These are phyloP conservation scores for Apiospora pterosperma DNA, from an alignment of 2,329 filamentous ascomycete species.

Conservation along the genomic window DNA sequence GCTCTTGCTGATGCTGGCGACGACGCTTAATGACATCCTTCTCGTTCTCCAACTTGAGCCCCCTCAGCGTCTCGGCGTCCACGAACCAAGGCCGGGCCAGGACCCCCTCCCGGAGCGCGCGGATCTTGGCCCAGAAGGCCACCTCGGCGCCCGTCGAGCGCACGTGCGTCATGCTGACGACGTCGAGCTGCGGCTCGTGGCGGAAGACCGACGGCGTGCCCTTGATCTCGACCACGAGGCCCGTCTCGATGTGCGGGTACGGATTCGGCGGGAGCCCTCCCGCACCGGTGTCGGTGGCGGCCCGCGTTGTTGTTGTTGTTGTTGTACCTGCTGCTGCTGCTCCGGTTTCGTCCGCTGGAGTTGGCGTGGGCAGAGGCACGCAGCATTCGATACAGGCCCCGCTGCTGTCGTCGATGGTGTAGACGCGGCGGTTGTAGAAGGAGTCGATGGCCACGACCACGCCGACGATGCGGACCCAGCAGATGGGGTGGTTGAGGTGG, in stretches of 20 bases:
- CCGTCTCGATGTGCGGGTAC: conserved; percentile 38
- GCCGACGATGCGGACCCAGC: conserved; percentile 70
- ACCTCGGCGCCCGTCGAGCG: conserved; percentile 55
- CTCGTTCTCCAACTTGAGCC: conserved; percentile 46
- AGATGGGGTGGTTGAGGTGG: conserved; percentile 70
- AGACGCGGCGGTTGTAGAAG: conserved; percentile 42
- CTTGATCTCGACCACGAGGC: conserved; percentile 55
- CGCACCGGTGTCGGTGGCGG: not conserved
- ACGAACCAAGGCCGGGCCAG: conserved; percentile 55
- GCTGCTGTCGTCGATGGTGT: conserved; percentile 64
- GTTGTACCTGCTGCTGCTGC: not conserved
- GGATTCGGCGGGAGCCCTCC: conserved; percentile 1
- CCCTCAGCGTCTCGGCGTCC: conserved; percentile 42
- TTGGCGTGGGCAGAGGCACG: conserved; percentile 20
- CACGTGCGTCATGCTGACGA: conserved; percentile 47
- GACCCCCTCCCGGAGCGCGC: conserved; percentile 46
- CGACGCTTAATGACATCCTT: conserved; percentile 17
- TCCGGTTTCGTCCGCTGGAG: not conserved
- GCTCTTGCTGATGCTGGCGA: not conserved
- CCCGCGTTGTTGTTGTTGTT: not conserved
- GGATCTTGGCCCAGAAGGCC: conserved; percentile 54
- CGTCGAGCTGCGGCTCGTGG: conserved; percentile 47
- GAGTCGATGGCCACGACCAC: conserved; percentile 63
- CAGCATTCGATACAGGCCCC: conserved; percentile 54
- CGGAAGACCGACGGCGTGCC: conserved; percentile 47